Conservation (phyloP, 306 rosid species). For the Sindora glabra region DNA sequence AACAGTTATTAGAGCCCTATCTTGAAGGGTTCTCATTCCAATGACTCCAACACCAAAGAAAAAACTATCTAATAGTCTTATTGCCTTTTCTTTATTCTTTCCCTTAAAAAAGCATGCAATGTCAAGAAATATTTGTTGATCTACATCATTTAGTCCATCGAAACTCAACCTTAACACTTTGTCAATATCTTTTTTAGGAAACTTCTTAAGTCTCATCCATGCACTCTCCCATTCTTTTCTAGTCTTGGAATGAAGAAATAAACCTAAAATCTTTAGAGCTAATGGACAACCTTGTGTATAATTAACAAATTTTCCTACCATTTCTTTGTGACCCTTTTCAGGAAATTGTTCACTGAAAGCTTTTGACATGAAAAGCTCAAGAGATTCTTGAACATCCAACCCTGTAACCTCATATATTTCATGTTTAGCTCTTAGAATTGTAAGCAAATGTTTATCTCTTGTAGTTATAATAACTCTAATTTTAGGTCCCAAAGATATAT, state of each 20-base stretch:
- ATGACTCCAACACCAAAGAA: too few species aligned
- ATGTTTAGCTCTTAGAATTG: too few species aligned
- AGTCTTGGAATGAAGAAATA: not conserved
- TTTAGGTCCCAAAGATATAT: not conserved
- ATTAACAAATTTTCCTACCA: not conserved
- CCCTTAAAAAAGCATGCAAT: not conserved
- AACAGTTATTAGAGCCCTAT: not conserved
- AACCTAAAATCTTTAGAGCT: not conserved
- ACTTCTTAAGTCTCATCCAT: too few species aligned
- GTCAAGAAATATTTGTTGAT: not conserved
- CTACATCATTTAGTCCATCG: not conserved
- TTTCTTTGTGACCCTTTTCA: too few species aligned
- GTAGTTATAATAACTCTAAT: not conserved
- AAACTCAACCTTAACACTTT: not conserved
- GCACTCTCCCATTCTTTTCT: not conserved
- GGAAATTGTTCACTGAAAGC: not conserved
- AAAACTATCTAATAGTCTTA: not conserved
- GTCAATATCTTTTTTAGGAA: not conserved
- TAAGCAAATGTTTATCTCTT: not conserved
- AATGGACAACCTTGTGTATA: not conserved
- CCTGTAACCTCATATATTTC: not conserved
- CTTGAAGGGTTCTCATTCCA: not conserved
- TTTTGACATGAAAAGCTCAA: not conserved
- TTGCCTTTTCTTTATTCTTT: too few species aligned
- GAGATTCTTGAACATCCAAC: not conserved